Base-by-base conservation (phyloP, 2,329 filamentous ascomycete genomes). In the Aspergillus ochraceoroseus region DNA sequence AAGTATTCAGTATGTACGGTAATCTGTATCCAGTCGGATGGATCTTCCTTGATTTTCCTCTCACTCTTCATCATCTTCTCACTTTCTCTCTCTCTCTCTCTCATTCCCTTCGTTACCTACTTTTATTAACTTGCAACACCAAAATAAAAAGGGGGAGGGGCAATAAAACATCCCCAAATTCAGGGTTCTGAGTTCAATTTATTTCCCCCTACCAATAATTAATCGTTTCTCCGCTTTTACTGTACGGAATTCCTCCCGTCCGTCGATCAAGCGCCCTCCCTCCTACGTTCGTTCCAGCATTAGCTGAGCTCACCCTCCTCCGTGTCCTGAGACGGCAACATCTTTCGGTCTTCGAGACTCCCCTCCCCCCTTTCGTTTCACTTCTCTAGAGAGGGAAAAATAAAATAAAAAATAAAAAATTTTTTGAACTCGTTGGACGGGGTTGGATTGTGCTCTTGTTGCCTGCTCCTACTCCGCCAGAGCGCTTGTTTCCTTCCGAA, bases 211-310 rank as follows among this genome's bases (percentile, higher is more conserved):
- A 25, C 41, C 35, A 33, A 37, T 17, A 14, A 35, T 43, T 28
- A 15, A 32, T 40, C 45, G 32, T 40, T 46, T 39, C 44, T 48
- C 45, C 43, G 34, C 44, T 42, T 37, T 29, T 44, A n/a, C n/a
- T n/a, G n/a, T n/a, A 43, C 48, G 39, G 43, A 49, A 44, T 38
- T 38, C 41, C 39, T 27, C 36, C 44, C 41, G 38, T 46, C 41
- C 41, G 49, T 48, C 48, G 44, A 51, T 52, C 48, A 47, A 48
- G 43, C 40, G 43, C 44, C 30, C 43, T 41, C 51, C 41, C 50
- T 47, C 48, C 44, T 41, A 44, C 39, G 32, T 49, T 33, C 28
- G 37, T 45, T 28, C 41, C 38, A 40, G 28, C 32, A 22, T 44
- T 41, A 23, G 25, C 36, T 43, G 32, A 47, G 35, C 41, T 38